Percentiles rank a stretch among this genome's conserved stretches.
Conservation (phyloP, 2,329 filamentous ascomycete species). For the Orbilia oligospora region DNA sequence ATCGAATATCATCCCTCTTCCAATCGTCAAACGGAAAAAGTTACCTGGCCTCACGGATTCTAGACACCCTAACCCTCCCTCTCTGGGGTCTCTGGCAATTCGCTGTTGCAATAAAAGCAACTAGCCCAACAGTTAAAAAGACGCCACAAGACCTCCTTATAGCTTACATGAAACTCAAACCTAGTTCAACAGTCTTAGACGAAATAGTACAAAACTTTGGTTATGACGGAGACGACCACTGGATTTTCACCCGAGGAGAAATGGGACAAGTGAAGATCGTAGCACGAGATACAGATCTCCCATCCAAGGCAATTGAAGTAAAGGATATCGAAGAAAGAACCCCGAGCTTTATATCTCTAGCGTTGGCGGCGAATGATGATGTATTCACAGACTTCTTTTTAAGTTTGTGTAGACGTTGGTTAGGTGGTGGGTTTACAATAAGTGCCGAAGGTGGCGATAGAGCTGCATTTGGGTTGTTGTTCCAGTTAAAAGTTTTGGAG, state of each 20-base stretch:
- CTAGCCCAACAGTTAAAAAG: constrained; percentile 13
- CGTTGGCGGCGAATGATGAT: constrained; percentile 72
- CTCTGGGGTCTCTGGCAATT: constrained; percentile 56
- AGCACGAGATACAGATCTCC: constrained; percentile 50
- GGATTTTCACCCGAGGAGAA: constrained; percentile 62
- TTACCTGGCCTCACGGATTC: constrained; percentile 35
- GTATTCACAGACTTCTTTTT: constrained; percentile 75
- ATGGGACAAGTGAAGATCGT: constrained; percentile 72
- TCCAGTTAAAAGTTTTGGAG: constrained; percentile 76
- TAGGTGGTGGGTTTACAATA: constrained; percentile 66
- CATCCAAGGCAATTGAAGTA: constrained; percentile 46
- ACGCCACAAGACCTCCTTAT: constrained; percentile 34
- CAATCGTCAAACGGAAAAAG: constrained; percentile 33
- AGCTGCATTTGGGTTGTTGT: constrained; percentile 67
- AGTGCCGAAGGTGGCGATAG: constrained; percentile 61
- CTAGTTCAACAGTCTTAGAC: neutral
- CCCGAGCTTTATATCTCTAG: constrained; percentile 70
- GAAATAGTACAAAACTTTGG: constrained; percentile 60
- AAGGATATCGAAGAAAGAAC: constrained; percentile 70
- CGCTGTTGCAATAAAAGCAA: constrained; percentile 36
- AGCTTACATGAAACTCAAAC: constrained; percentile 41
- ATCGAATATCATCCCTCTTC: constrained; percentile 38
- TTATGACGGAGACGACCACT: constrained; percentile 57
- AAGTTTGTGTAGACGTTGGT: constrained; percentile 73
- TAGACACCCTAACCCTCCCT: constrained; percentile 24